Conservation (phyloP, 1,284 basidiomycete genomes). For the Tilletia horrida region DNA sequence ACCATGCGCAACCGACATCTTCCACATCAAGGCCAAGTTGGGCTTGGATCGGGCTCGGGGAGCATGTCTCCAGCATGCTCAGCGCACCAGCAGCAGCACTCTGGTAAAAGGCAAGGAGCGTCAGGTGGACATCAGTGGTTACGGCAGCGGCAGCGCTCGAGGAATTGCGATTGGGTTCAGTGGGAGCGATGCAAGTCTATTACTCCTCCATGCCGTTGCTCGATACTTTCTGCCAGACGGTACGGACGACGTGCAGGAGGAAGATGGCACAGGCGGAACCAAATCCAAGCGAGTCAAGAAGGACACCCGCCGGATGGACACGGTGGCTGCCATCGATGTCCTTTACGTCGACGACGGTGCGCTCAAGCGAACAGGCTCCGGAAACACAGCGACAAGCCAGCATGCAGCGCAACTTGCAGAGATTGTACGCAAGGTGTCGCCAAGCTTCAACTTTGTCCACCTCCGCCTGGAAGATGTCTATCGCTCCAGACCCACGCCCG, state of each 20-base stretch:
- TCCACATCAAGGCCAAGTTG: constrained; percentile 37
- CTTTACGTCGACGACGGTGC: constrained; percentile 41
- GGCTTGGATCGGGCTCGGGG: constrained; percentile 41
- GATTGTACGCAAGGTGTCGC: neutral
- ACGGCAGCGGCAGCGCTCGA: constrained; percentile 8
- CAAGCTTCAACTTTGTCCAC: constrained; percentile 29
- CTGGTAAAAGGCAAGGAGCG: neutral
- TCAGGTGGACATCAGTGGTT: neutral
- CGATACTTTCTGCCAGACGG: constrained; percentile 19
- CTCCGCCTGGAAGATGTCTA: constrained; percentile 37
- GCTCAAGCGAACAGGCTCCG: constrained; percentile 5
- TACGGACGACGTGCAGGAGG: constrained; percentile 20
- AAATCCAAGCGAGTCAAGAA: constrained; percentile 12
- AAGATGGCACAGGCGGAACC: neutral
- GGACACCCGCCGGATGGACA: constrained; percentile 27
- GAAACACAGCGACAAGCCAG: neutral
- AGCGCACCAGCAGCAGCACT: constrained; percentile 24
- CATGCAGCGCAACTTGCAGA: neutral
- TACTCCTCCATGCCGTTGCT: constrained; percentile 25
- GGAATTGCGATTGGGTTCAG: constrained; percentile 25
- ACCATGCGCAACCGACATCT: constrained; percentile 34
- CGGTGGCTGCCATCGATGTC: constrained; percentile 41
- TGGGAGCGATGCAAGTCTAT: constrained; percentile 24
- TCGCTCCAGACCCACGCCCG: neutral
- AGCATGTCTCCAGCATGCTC: constrained; percentile 34